These are phyloP conservation scores for Heterobasidion parviporum DNA, from an alignment of 1,284 basidiomycete species.

Conservation along the genomic window DNA sequence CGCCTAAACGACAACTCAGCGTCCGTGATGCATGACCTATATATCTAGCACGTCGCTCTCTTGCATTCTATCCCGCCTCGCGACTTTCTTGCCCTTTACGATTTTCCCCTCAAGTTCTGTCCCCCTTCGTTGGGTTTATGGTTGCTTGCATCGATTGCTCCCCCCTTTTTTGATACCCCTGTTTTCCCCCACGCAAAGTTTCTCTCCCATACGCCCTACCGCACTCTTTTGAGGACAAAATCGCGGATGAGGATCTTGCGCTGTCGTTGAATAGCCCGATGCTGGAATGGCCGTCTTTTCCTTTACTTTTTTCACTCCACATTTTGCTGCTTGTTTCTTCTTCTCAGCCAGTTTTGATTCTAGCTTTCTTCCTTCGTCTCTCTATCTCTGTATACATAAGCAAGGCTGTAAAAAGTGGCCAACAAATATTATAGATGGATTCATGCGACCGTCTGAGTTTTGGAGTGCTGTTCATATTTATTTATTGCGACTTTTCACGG, in stretches of 20 bases:
- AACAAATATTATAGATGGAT: constrained; percentile 27
- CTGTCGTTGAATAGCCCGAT: constrained; percentile 17
- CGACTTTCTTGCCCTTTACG: constrained; percentile 5
- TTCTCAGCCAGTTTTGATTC: constrained; percentile 20
- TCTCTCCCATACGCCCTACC: constrained; percentile 7
- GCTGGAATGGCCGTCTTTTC: constrained; percentile 27
- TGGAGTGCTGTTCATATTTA: neutral
- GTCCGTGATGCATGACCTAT: constrained; percentile 8
- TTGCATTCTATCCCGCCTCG: constrained; percentile 6
- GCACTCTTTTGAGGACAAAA: constrained; percentile 12
- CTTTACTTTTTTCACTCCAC: constrained; percentile 13
- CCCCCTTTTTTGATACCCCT: constrained; percentile 3
- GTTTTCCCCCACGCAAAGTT: constrained; percentile 11
- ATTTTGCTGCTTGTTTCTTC: constrained; percentile 17
- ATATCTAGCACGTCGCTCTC: constrained; percentile 14
- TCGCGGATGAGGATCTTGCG: constrained; percentile 11
- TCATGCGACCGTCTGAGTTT: neutral
- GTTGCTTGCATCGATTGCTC: constrained; percentile 10
- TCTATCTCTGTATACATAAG: constrained; percentile 26
- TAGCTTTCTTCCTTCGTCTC: constrained; percentile 12
- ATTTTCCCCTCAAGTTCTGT: constrained; percentile 3
- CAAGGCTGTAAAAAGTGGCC: constrained; percentile 29
- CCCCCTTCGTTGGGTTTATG: constrained; percentile 7
- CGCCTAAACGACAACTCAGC: constrained; percentile 37
- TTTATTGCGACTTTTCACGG: too few relatives aligned